Percentiles rank a stretch among this genome's conserved stretches.
Evolutionary conservation across 176 grass and related monocot genomes (phyloP).

Genomic region (Alopecurus myosuroides): DNA sequence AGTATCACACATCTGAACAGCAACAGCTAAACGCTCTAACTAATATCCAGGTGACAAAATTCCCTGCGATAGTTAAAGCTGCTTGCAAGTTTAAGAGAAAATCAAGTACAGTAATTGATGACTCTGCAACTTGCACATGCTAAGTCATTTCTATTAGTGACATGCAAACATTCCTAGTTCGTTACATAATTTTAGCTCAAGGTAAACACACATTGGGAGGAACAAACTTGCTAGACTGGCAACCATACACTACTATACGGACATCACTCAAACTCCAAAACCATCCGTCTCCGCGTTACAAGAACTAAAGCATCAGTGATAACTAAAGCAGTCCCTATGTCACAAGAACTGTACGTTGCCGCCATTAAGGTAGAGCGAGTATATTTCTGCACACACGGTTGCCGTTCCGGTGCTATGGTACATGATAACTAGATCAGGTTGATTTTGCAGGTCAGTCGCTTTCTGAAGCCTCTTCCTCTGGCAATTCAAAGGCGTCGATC

Average conservation of each 20-base stretch:
- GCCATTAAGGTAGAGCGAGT: not conserved
- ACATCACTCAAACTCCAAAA: not conserved
- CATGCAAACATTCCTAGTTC: not conserved
- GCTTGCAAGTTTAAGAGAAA: not conserved
- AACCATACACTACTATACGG: not conserved
- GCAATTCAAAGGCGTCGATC: conserved; percentile 50
- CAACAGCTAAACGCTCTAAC: too few relatives aligned
- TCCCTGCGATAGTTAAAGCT: not conserved
- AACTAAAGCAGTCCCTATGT: not conserved
- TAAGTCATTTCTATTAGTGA: not conserved
- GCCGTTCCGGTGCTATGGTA: not conserved
- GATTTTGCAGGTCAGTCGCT: conserved; percentile 27
- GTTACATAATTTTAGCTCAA: not conserved
- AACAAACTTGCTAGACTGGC: not conserved
- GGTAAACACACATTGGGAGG: not conserved
- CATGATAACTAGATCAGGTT: not conserved
- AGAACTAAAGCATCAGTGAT: not conserved
- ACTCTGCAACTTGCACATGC: not conserved
- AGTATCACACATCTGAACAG: too few relatives aligned
- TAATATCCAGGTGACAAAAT: too few relatives aligned
- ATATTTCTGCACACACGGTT: conserved; percentile 2
- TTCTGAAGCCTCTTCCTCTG: conserved; percentile 42
- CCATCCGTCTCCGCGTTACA: not conserved
- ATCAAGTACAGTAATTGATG: not conserved
- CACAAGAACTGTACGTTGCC: not conserved